These are phyloP conservation scores for Blumeria graminis DNA, from an alignment of 2,329 filamentous ascomycete genomes.

Conservation along the genomic window DNA sequence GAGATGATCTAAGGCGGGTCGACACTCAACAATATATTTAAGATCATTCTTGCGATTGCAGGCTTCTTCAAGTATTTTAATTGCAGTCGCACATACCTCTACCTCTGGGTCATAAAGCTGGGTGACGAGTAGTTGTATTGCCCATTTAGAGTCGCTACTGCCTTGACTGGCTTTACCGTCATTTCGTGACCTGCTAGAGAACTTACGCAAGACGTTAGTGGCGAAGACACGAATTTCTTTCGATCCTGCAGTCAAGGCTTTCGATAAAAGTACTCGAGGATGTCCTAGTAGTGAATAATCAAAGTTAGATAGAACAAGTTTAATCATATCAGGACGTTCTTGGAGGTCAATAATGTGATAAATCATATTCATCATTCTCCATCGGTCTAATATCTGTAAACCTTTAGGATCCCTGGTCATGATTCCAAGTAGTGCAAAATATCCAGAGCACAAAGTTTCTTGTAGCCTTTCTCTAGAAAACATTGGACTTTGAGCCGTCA, in stretches of 20 bases:
- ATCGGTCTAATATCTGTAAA: slow-evolving; percentile 72
- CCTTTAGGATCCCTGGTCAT: slow-evolving; percentile 65
- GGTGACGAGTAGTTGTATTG: slow-evolving; percentile 87
- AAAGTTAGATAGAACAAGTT: slow-evolving; percentile 68
- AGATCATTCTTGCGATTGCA: slow-evolving; percentile 80
- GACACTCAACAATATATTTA: slow-evolving; percentile 90
- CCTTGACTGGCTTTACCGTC: slow-evolving; percentile 18
- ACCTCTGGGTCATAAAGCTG: slow-evolving; percentile 95
- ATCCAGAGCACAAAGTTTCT: slow-evolving; percentile 75
- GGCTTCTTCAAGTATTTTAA: slow-evolving; percentile 92
- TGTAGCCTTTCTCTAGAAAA: slow-evolving; percentile 68
- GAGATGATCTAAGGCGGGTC: slow-evolving; percentile 79
- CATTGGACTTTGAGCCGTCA: slow-evolving; percentile 64
- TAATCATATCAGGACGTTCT: slow-evolving; percentile 76
- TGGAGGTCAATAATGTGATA: slow-evolving; percentile 91
- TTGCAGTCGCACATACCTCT: slow-evolving; percentile 83
- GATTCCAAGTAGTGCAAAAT: slow-evolving; percentile 78
- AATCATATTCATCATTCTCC: slow-evolving; percentile 99
- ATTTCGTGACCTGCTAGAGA: slow-evolving; percentile 36
- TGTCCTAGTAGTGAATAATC: slow-evolving; percentile 80
- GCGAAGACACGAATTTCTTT: slow-evolving; percentile 82
- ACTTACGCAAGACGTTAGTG: slow-evolving; percentile 68
- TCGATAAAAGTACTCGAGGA: slow-evolving; percentile 75
- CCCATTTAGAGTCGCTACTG: slow-evolving; percentile 65
- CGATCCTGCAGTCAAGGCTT: slow-evolving; percentile 73